Conservation (phyloP, 148 eudicot genomes). For the Rhododendron griersonianum region DNA sequence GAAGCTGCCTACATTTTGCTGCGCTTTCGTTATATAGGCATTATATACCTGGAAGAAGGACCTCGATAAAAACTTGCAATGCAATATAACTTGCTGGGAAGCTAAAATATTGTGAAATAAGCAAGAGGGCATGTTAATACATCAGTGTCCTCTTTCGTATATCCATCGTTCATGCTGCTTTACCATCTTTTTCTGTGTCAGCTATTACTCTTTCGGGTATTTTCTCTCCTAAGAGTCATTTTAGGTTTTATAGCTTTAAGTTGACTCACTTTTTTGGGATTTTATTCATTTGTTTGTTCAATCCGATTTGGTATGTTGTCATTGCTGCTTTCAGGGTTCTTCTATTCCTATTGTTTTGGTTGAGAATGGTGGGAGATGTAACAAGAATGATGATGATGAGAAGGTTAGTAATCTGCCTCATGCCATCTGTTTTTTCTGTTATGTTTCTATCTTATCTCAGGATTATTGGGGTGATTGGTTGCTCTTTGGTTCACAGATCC, state of each 20-base stretch:
- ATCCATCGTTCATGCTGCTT: neutral
- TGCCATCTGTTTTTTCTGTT: neutral
- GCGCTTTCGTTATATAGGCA: neutral
- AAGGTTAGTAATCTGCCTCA: conserved; percentile 49
- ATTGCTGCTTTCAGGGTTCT: conserved; percentile 39
- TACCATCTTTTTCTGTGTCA: neutral
- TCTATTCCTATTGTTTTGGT: conserved; percentile 76
- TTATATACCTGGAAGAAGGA: neutral
- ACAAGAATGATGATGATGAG: conserved; percentile 72
- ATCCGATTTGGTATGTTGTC: conserved; percentile 4
- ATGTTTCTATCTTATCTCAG: neutral
- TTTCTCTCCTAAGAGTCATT: neutral
- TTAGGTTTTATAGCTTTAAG: neutral
- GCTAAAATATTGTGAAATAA: neutral
- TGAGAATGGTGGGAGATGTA: conserved; percentile 97
- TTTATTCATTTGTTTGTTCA: neutral
- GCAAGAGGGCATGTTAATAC: neutral
- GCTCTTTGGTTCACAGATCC: conserved; percentile 40
- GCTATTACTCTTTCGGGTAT: neutral
- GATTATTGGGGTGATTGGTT: neutral
- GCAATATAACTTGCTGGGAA: neutral
- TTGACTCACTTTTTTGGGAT: neutral
- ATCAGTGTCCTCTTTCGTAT: neutral
- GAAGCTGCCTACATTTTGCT: neutral
- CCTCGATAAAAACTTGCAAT: neutral